Evolutionary conservation across 1,139 yeast genomes (phyloP).

Genomic region (Blastobotrys elegans): DNA sequence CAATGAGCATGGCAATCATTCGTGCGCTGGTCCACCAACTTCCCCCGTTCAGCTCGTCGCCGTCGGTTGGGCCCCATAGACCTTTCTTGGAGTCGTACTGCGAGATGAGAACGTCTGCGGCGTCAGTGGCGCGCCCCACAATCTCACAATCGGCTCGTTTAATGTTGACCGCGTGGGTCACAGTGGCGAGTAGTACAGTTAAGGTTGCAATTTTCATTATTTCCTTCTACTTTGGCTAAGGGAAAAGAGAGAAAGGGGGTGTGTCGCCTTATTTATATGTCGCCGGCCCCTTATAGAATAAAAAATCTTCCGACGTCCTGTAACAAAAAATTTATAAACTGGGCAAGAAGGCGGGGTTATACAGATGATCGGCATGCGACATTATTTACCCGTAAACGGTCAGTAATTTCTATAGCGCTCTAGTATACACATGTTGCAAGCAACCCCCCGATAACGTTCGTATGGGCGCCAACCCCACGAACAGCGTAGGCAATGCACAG

Average conservation of each 20-base stretch:
- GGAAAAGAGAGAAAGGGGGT: too few relatives aligned
- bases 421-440: too few relatives aligned
- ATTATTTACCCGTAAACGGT: neutral
- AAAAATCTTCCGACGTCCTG: too few relatives aligned
- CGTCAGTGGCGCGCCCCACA: constrained; percentile 3
- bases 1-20: constrained; percentile 4
- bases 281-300: too few relatives aligned
- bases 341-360: neutral
- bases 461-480: too few relatives aligned
- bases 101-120: constrained; percentile 9
- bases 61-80: constrained; percentile 9
- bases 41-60: constrained; percentile 5
- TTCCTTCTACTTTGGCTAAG: neutral
- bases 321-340: too few relatives aligned
- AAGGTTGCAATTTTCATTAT: too few relatives aligned
- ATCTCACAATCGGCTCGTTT: neutral
- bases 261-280: too few relatives aligned
- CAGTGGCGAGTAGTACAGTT: too few relatives aligned
- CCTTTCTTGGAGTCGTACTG: constrained; percentile 5
- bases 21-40: constrained; percentile 14
- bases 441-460: too few relatives aligned
- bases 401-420: neutral
- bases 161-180: neutral
- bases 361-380: neutral
- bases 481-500: too few relatives aligned